These are phyloP conservation scores for Pleurotus cornucopiae DNA, from an alignment of 768 basidiomycete genomes.

Conservation along the genomic window DNA sequence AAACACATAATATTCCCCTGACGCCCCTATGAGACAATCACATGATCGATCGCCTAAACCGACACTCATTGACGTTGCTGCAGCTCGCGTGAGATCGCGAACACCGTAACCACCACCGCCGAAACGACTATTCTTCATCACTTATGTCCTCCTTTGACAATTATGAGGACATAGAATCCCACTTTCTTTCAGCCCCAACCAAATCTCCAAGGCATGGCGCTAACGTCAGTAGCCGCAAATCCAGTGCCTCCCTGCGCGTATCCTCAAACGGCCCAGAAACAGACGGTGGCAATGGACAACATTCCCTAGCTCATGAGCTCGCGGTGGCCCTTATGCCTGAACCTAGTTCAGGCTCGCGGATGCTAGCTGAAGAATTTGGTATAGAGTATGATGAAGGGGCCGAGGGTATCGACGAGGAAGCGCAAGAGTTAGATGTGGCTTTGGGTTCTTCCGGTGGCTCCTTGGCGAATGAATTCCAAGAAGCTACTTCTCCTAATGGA, in stretches of 20 bases:
- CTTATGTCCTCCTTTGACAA: background rate
- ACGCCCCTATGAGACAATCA: no score
- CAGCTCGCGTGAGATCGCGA: no score
- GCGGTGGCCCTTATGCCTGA: conserved; percentile 87
- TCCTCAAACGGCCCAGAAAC: conserved; percentile 27
- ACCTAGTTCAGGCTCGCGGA: conserved; percentile 69
- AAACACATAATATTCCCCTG: no score
- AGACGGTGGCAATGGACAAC: conserved; percentile 43
- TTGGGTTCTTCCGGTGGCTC: background rate
- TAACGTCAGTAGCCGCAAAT: background rate
- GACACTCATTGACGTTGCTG: no score
- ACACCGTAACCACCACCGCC: no score
- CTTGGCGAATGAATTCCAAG: conserved; percentile 20
- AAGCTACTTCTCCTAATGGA: conserved; percentile 17
- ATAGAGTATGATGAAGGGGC: conserved; percentile 87
- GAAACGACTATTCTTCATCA: background rate
- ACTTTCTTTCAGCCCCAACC: background rate
- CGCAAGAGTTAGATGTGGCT: background rate
- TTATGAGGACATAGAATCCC: background rate
- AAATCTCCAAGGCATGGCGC: background rate
- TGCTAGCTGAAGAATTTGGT: conserved; percentile 85
- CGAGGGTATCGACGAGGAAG: conserved; percentile 59
- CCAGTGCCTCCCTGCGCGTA: background rate
- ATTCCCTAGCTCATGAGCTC: conserved; percentile 83
- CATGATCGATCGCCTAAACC: no score